Conservation (phyloP, 768 basidiomycete genomes). For the Naganishia onofrii region DNA sequence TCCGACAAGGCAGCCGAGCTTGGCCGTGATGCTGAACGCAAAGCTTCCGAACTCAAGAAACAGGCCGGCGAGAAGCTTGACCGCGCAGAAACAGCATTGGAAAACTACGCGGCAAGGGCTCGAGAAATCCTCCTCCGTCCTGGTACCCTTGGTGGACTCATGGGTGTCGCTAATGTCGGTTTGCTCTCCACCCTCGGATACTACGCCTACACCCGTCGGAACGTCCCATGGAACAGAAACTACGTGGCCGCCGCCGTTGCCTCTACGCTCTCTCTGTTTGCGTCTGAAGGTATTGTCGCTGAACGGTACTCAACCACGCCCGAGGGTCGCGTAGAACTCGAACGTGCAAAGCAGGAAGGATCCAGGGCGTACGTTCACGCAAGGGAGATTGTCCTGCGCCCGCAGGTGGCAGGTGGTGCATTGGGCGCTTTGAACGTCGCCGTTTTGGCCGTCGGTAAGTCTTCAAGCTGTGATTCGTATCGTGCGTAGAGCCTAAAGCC, state of each 20-base stretch:
- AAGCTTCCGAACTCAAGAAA: conserved; percentile 29
- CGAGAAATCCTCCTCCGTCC: conserved; percentile 63
- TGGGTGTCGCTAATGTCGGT: conserved; percentile 77
- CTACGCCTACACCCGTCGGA: conserved; percentile 63
- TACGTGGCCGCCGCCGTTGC: conserved; percentile 47
- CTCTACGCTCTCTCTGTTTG: conserved; percentile 48
- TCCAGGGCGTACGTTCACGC: conserved; percentile 58
- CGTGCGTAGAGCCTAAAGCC: no score
- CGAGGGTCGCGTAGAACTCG: conserved; percentile 61
- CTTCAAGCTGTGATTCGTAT: no score
- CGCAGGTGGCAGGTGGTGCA: conserved; percentile 66
- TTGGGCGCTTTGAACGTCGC: conserved; percentile 67
- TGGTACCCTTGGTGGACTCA: conserved; percentile 67
- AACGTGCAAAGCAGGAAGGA: conserved; percentile 60
- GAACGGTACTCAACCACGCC: conserved; percentile 64
- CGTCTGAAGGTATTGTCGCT: conserved; percentile 57
- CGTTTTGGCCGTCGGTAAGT: conserved; percentile 57
- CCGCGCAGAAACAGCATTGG: conserved; percentile 44
- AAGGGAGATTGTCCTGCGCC: conserved; percentile 62
- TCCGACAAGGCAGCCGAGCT: conserved; percentile 54
- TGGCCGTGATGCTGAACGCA: conserved; percentile 26
- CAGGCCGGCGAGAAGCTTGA: conserved; percentile 36
- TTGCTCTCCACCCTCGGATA: conserved; percentile 64
- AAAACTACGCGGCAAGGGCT: conserved; percentile 56
- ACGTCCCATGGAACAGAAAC: conserved; percentile 54